These are phyloP conservation scores for Citrullus amarus DNA, from an alignment of 306 rosid genomes.

Conservation along the genomic window DNA sequence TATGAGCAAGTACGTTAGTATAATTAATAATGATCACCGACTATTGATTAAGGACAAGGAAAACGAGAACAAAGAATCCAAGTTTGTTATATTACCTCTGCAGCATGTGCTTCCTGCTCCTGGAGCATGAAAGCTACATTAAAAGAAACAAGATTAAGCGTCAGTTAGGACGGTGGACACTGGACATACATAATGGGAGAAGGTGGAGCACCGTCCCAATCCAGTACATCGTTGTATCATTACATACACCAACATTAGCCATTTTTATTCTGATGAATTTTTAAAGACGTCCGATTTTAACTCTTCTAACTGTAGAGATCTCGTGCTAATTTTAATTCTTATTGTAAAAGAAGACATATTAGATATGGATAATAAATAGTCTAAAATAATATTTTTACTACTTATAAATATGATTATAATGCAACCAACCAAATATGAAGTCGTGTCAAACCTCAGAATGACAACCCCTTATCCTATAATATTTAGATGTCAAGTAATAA, in stretches of 20 bases:
- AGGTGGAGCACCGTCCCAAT: background rate
- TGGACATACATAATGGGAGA: background rate
- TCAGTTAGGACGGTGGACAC: background rate
- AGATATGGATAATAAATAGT: background rate
- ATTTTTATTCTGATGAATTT: background rate
- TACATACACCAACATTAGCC: background rate
- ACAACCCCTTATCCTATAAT: no score
- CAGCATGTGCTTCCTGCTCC: constrained; percentile 93
- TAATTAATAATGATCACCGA: background rate
- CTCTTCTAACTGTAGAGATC: background rate
- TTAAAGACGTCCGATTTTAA: background rate
- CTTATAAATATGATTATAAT: background rate
- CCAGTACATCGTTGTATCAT: background rate
- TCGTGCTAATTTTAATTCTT: background rate
- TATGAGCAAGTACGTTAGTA: background rate
- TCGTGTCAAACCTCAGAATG: background rate
- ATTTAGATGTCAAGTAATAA: no score
- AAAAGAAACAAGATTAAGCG: background rate
- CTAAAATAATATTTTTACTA: background rate
- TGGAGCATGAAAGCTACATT: constrained; percentile 62
- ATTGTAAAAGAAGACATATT: background rate
- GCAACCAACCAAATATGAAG: background rate
- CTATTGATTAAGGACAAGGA: background rate
- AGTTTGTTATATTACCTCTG: constrained; percentile 45
- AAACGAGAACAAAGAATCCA: background rate